phyloP scores from a whole-genome alignment of 1,284 basidiomycete genomes.

The Ceratobasidium sp. region DNA sequence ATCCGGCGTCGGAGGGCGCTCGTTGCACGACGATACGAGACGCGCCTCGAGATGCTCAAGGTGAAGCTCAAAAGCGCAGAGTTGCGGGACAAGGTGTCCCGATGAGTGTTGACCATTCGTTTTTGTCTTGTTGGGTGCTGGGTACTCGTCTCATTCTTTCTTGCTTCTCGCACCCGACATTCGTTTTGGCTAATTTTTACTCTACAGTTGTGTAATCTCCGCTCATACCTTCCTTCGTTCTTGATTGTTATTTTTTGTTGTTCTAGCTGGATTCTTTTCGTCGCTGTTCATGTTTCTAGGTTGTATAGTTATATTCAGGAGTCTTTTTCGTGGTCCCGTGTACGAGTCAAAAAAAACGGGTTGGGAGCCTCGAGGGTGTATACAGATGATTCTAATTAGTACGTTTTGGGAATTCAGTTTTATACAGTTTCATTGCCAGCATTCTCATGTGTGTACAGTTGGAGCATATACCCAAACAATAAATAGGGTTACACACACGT shows the following conservation, averaged over 20 bases:
- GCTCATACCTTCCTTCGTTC: constrained; percentile 1
- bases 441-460: neutral
- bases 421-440: neutral
- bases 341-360: no score
- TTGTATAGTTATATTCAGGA: constrained; percentile 32
- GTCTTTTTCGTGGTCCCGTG: neutral
- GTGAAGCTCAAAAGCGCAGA: constrained; percentile 34
- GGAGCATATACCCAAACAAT: neutral
- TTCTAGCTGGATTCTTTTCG: constrained; percentile 6
- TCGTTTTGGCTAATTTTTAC: neutral
- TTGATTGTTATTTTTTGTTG: constrained; percentile 10
- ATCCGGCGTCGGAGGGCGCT: constrained; percentile 14
- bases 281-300: constrained; percentile 22
- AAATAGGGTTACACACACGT: neutral
- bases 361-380: neutral
- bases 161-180: neutral
- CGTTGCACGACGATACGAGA: constrained; percentile 26
- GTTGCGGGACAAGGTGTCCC: constrained; percentile 27
- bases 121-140: constrained; percentile 16
- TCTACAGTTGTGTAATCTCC: no score
- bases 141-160: constrained; percentile 17
- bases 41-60: constrained; percentile 25
- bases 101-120: constrained; percentile 1
- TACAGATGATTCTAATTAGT: neutral
- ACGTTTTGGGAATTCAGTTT: neutral